Evolutionary conservation across 176 grass and related monocot genomes (phyloP).

Genomic region (Triticum aestivum): IWGSC_CS_RefSeq_v2.1 NC_057800.1:441035465-441035964

Average conservation of each 20-base stretch:
- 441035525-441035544: conserved; percentile 51
- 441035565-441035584: conserved; percentile 56
- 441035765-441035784: conserved; percentile 57
- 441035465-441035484: conserved; percentile 67
- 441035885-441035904: not conserved
- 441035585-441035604: conserved; percentile 73
- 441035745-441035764: conserved; percentile 36
- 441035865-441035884: conserved; percentile 15
- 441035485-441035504: conserved; percentile 79
- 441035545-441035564: conserved; percentile 53
- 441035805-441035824: conserved; percentile 55
- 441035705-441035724: not conserved
- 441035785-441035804: conserved; percentile 55
- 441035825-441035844: conserved; percentile 66
- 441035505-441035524: conserved; percentile 52
- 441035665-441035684: not conserved
- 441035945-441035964: not conserved
- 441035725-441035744: not conserved
- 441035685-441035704: not conserved
- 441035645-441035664: not conserved
- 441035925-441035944: not conserved
- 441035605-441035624: conserved; percentile 66
- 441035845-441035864: conserved; percentile 54
- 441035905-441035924: not conserved
- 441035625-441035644: conserved; percentile 23